Base-by-base conservation (phyloP, 306 rosid species). In the Pterocarpus macrocarpus region DNA sequence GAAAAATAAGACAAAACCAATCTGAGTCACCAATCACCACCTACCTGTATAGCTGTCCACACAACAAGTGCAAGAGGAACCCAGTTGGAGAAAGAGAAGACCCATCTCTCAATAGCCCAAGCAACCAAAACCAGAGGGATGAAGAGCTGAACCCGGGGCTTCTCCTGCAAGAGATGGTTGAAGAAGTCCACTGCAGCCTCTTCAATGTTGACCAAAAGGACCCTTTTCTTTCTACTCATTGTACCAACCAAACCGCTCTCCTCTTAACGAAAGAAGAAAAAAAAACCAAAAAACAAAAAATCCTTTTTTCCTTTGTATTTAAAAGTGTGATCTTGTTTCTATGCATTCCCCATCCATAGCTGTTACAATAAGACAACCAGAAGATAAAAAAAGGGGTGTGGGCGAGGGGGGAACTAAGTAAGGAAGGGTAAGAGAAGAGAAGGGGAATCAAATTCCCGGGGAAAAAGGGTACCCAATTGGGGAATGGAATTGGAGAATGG, bases 81-180 rank as follows among this genome's bases (percentile, higher is more conserved):
- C 98, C 98, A 95, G 72, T 86, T 91, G 74, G 99, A 89, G 78
- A 91, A 84, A 76, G 97, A 84, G 81, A 93, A 89, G 55, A 94
- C 35, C 99, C 98, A 95, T 86, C 84, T 91, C 87, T 95, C 99
- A 80, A 95, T 22, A 64, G 64, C 89, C 92, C 94, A 95, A 90
- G 86, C 94, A 73, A 88, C 36, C 80, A 93, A 83, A 86, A 95
- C 62, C 71, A 93, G 57, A 80, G 97, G 96, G 76, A 89, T 17
- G 77, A 93, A 80, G 70, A 80, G 76, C 4, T 86, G 86, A 71
- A 95, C 84, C 14, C 50, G 36, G 61, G 96, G 94, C 90, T 87
- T 93, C 78, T 90, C 94, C 34, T 55, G 66, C 56, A 70, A 63
- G 17, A 90, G 75, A 84, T 82, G 82, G 63, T 88, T 88, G 67